Percentiles rank a stretch among this genome's conserved stretches.
These are phyloP conservation scores for Rhamnella rubrinervis DNA, from an alignment of 331 rosid genomes.

Conservation along the genomic window DNA sequence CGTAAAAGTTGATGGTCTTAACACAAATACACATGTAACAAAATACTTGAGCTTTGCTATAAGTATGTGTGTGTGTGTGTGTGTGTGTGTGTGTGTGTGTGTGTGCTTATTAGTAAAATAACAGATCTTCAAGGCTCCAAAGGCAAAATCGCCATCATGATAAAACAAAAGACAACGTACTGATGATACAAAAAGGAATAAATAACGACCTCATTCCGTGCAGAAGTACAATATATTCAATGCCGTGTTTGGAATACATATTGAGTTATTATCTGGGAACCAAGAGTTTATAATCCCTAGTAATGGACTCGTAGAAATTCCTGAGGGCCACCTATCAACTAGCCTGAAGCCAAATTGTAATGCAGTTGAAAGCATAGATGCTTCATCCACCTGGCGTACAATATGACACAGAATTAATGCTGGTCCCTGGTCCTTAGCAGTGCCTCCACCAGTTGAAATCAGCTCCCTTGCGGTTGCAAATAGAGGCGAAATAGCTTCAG, in stretches of 20 bases:
- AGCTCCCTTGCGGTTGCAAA: slow-evolving; percentile 68
- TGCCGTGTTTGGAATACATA: slow-evolving; percentile 53
- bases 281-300: slow-evolving; percentile 47
- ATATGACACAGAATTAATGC: slow-evolving; percentile 68
- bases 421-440: slow-evolving; percentile 25
- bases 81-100: too few species aligned
- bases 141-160: too few species aligned
- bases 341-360: slow-evolving; percentile 52
- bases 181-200: background rate
- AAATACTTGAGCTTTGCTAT: background rate
- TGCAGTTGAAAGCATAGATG: slow-evolving; percentile 64
- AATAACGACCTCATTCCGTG: slow-evolving; percentile 24
- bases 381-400: slow-evolving; percentile 68
- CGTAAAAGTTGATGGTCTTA: background rate
- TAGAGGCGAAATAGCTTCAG: slow-evolving; percentile 68
- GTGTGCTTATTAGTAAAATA: background rate
- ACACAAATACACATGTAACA: background rate
- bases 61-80: too few species aligned
- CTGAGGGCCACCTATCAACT: slow-evolving; percentile 61
- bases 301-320: slow-evolving; percentile 30
- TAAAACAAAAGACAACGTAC: too few species aligned
- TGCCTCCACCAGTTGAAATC: slow-evolving; percentile 37
- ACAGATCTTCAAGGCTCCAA: background rate
- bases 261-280: slow-evolving; percentile 48
- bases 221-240: slow-evolving; percentile 62